Conservation (phyloP, 2,329 filamentous ascomycete species). For the Blumeria graminis region DNA sequence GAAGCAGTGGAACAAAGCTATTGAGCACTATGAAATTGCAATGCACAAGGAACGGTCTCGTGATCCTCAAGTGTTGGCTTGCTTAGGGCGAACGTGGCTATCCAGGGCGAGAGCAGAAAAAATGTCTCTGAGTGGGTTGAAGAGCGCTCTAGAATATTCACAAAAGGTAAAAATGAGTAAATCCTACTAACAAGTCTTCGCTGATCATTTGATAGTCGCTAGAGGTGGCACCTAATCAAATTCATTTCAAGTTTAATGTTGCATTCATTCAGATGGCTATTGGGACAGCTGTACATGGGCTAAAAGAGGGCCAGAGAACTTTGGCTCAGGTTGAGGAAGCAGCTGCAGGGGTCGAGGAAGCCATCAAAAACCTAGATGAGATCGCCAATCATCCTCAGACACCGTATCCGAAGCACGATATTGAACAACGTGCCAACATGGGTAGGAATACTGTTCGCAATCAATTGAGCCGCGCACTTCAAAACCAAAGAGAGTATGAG, state of each 20-base stretch:
- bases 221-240: constrained; percentile 53
- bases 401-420: constrained; percentile 72
- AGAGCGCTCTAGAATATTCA: constrained; percentile 37
- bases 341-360: constrained; percentile 56
- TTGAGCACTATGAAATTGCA: constrained; percentile 78
- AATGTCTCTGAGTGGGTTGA: constrained; percentile 30
- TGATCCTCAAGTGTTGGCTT: constrained; percentile 44
- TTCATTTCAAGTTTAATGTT: constrained; percentile 91
- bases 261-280: constrained; percentile 94
- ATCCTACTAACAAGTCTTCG: not conserved
- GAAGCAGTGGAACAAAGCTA: constrained; percentile 71
- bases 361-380: constrained; percentile 47
- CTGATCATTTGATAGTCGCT: constrained; percentile 30
- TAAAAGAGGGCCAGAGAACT: constrained; percentile 54
- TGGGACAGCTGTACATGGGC: constrained; percentile 50
- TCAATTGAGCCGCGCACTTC: constrained; percentile 66
- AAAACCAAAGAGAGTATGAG: constrained; percentile 75
- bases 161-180: constrained; percentile 26
- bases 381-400: constrained; percentile 39
- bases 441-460: constrained; percentile 82
- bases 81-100: constrained; percentile 46
- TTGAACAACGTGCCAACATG: constrained; percentile 95
- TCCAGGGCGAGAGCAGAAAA: constrained; percentile 41
- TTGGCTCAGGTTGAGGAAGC: constrained; percentile 63
- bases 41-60: constrained; percentile 35